Base-by-base conservation (phyloP, 2,329 filamentous ascomycete genomes). In the Xylariaceae sp. region DNA sequence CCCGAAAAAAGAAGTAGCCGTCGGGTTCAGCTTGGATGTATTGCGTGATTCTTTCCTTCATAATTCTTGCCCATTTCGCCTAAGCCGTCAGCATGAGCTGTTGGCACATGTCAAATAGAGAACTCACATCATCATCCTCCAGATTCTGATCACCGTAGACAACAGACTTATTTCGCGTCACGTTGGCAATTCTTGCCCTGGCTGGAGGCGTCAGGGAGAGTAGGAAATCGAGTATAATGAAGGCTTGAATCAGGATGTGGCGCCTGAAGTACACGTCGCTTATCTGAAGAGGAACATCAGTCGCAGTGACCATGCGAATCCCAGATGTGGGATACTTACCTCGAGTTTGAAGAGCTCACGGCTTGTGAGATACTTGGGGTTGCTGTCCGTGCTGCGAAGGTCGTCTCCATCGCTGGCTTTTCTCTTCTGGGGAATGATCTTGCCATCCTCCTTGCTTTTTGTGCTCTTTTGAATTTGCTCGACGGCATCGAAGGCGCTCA, bases 351-450 rank as follows among this genome's bases (percentile, higher is more conserved):
- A 99, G 2, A 99, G 68, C 56, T 98, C 93, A 44, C 83, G 76
- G 57, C 89, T 96, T n/a, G 92, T 99, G 13, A 99, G 72, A 56
- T 98, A 99, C 55, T 96, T 98, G 2, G 93, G 90, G 51, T 98
- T 98, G 63, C 94, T 96, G 16, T 76, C 80, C 52, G 77, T 82
- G 16, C 78, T 70, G 40, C 81, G 79, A 35, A 76, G 72, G 31
- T 75, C 68, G 32, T 76, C 70, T 18, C 63, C 61, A 26, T 69
- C 70, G 9, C 72, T 68, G 27, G 73, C 68, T 57, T 89, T 93
- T 36, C 86, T 76, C 60, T 89, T 94, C 33, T 68, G 52, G 19
- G 75, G 76, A 31, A 47, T 43, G 43, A 72, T 74, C 42, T 77
- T 79, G 29, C 67, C 64, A 33, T 87, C 84, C 26, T 81, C 78